These are phyloP conservation scores for Toxicodendron radicans DNA, from an alignment of 345 rosid genomes.

Conservation along the genomic window DNA sequence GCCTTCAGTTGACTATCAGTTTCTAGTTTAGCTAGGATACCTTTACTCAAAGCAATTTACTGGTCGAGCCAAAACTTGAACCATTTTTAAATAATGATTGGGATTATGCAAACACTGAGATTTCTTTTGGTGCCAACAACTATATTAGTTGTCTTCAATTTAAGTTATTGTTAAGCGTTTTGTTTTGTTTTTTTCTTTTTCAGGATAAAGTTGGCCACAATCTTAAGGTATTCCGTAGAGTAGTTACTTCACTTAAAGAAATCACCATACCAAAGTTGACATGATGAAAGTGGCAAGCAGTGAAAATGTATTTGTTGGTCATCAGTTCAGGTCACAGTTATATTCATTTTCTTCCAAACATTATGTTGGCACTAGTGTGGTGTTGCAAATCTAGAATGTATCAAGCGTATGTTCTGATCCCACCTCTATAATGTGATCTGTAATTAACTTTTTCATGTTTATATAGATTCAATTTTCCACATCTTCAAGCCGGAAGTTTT, in stretches of 20 bases:
- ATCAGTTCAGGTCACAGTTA: background rate
- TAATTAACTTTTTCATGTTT: background rate
- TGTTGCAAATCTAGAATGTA: no score
- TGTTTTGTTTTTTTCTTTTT: conserved; percentile 19
- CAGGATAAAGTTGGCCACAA: conserved; percentile 81
- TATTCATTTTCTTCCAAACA: background rate
- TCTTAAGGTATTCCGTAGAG: conserved; percentile 76
- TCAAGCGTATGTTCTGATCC: background rate
- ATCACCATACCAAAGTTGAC: conserved; percentile 54
- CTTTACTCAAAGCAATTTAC: no score
- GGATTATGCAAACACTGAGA: background rate
- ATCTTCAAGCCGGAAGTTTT: background rate
- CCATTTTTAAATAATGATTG: no score
- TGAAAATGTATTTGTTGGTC: background rate
- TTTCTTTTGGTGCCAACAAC: background rate
- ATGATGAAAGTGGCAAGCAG: conserved; percentile 20
- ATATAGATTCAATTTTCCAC: background rate
- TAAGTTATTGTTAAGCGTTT: background rate
- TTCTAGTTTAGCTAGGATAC: no score
- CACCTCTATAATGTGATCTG: background rate
- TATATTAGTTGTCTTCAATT: background rate
- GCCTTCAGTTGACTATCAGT: no score
- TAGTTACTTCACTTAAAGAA: conserved; percentile 78
- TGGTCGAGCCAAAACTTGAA: no score
- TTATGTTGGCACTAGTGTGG: background rate